These are phyloP conservation scores for Echria macrotheca DNA, from an alignment of 495 filamentous ascomycete genomes.

Conservation along the genomic window DNA sequence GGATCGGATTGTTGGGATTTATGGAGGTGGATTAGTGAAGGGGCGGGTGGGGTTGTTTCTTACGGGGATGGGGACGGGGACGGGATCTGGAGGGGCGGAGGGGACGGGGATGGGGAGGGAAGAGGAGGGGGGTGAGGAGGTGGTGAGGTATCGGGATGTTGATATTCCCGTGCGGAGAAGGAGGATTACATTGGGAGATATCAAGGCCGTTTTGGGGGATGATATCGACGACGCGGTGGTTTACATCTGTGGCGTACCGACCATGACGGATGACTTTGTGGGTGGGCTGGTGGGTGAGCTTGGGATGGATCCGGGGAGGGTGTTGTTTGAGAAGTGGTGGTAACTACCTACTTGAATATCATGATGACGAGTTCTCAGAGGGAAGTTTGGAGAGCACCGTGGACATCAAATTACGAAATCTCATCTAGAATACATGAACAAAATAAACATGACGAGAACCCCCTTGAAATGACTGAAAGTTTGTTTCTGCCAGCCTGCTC, in stretches of 20 bases:
- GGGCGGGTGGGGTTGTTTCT: constrained; percentile 33
- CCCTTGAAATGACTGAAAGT: no score
- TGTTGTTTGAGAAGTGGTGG: constrained; percentile 90
- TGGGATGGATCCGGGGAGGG: constrained; percentile 50
- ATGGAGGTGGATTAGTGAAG: constrained; percentile 22
- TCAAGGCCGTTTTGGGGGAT: constrained; percentile 42
- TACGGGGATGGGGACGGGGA: constrained; percentile 19
- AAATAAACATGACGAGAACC: no score
- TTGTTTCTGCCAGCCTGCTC: no score
- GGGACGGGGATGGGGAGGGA: no score
- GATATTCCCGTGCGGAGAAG: constrained; percentile 37
- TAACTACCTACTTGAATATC: constrained; percentile 28
- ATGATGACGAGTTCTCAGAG: no score
- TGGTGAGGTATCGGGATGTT: constrained; percentile 16
- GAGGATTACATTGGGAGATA: constrained; percentile 48
- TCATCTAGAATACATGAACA: no score
- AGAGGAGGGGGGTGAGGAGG: constrained; percentile 11
- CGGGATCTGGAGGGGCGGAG: neutral
- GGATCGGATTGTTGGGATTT: constrained; percentile 33
- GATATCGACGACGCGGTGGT: constrained; percentile 50
- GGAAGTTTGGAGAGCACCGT: no score
- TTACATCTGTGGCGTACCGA: constrained; percentile 75
- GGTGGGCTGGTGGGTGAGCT: constrained; percentile 37
- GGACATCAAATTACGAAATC: no score
- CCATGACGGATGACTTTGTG: constrained; percentile 77